Conservation (phyloP, 352 stramenopile species). For the Globisporangium cystogenes region DNA sequence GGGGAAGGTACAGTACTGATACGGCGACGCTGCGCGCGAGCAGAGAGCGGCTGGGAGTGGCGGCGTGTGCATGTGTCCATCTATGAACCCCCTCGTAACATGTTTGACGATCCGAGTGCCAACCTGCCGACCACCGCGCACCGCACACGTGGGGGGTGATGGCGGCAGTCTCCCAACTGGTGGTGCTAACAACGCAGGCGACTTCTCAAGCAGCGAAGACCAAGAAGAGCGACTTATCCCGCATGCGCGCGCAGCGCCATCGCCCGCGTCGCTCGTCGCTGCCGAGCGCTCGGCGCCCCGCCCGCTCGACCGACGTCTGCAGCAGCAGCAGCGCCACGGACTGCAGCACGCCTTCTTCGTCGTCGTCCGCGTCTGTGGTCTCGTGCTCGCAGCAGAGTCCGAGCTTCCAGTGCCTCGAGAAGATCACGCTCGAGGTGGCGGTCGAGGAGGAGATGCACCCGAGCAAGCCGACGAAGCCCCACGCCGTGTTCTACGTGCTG, state of each 20-base stretch:
- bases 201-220: too few relatives aligned
- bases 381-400: constrained; percentile 4
- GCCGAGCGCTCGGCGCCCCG: neutral
- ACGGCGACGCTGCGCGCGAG: neutral
- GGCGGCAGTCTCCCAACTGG: too few relatives aligned
- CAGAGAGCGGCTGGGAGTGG: neutral
- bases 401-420: constrained; percentile 11
- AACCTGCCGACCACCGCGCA: too few relatives aligned
- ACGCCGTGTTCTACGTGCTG: constrained; percentile 8
- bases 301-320: neutral
- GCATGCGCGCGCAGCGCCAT: neutral
- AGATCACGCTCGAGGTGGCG: constrained; percentile 5
- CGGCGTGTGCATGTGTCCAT: neutral
- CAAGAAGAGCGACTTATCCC: neutral
- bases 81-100: too few relatives aligned
- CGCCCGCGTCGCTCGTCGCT: neutral
- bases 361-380: neutral
- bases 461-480: neutral
- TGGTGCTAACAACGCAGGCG: too few relatives aligned
- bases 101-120: too few relatives aligned
- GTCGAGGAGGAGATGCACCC: constrained; percentile 9
- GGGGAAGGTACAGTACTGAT: constrained; percentile 43
- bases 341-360: too few relatives aligned
- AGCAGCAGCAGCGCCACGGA: neutral
- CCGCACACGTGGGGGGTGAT: too few relatives aligned